Evolutionary conservation across 805 yeast genomes (phyloP), one percentile per base, ranked within the genome.

Genomic region (Komagataella mondaviorum): DNA sequence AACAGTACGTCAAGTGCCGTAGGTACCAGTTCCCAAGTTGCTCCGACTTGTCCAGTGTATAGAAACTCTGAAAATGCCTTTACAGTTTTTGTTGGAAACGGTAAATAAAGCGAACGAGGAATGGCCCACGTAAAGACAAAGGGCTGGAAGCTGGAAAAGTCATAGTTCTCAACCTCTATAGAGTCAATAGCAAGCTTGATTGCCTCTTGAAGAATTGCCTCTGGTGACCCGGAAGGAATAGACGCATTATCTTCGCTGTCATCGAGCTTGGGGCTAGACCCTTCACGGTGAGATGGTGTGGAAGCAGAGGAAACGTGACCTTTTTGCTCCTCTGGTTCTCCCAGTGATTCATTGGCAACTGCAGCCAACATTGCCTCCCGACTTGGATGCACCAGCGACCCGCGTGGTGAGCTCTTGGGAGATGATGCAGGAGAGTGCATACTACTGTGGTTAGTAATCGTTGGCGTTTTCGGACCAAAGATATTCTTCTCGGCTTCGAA

Each of bases 41-140:
- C 78, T 23, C 88, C 88, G 20, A 86, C 77, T 63, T 85, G 89
- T 1, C 93, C 95, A 4, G 90, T 85, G 59, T 82, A 84, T 51
- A 86, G 69, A 61, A 80, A 86, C 60, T 85, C 93, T 23, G 82
- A 70, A 55, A 85, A 76, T 2, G 88, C 88, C 52, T 72, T 72
- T 14, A 84, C 77, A 0, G 88, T 76, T 1, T 68, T 61, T 1
- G 83, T 78, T 2, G 80, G 63, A 65, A 81, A 83, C 3, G 95
- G 93, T 55, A 86, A 62, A 56, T 81, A 85, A 23, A 86, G 61
- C 16, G 80, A 72, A 54, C 95, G 71, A 14, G 95, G 93, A 44
- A 83, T 72, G 10, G 39, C 39, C 39, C 39, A 30, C 10, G 39
- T 30, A 8, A 30, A 30, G 5, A 30, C 14, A 5, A 30, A 30